Conservation (phyloP, 257 asterid genomes). For the Nicotiana benthamiana region DNA sequence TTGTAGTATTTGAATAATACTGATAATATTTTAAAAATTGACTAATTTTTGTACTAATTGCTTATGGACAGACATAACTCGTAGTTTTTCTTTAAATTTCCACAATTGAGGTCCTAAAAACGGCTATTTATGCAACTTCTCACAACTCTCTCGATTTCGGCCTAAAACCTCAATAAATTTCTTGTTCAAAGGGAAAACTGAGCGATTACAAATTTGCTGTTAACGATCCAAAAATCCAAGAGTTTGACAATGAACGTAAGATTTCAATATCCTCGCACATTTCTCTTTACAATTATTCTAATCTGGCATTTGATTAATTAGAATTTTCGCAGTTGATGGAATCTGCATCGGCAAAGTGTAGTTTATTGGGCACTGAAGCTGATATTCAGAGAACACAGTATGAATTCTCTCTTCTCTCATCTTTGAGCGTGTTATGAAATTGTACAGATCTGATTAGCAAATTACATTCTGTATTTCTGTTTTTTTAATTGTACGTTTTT, state of each 20-base stretch:
- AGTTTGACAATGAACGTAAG: not conserved
- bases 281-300: not conserved
- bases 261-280: not conserved
- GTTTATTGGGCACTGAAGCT: slow-evolving; percentile 43
- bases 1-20: too few relatives aligned
- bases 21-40: too few relatives aligned
- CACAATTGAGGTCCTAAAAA: too few relatives aligned
- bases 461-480: too few relatives aligned
- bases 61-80: too few relatives aligned
- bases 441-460: not conserved
- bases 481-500: not conserved
- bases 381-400: slow-evolving; percentile 77
- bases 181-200: not conserved
- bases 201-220: not conserved
- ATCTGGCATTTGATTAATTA: not conserved
- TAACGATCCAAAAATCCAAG: not conserved
- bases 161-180: not conserved
- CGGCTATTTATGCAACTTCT: too few relatives aligned
- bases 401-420: slow-evolving; percentile 1
- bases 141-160: not conserved
- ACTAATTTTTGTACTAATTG: too few relatives aligned
- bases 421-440: not conserved
- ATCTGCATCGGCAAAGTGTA: slow-evolving; percentile 31
- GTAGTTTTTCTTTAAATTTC: too few relatives aligned
- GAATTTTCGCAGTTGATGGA: slow-evolving; percentile 31